phyloP scores from a whole-genome alignment of 176 grass and related monocot species.

The Pontederia paniculata region DNA sequence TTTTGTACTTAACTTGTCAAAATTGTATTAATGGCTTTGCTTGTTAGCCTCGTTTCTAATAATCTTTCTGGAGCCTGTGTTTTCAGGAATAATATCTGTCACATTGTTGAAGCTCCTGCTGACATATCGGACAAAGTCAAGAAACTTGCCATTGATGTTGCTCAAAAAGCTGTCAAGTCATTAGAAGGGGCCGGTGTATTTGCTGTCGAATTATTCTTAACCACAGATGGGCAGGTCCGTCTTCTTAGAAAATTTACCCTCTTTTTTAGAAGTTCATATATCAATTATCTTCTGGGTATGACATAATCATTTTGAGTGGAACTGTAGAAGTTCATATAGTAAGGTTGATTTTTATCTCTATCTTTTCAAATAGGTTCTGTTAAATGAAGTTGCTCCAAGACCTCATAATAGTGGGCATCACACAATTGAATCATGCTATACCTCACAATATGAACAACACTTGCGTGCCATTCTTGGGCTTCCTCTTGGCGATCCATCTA shows the following conservation, averaged over 20 bases:
- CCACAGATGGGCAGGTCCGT: conserved; percentile 70
- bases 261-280: not conserved
- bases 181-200: conserved; percentile 90
- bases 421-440: conserved; percentile 90
- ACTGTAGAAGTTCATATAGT: too few species aligned
- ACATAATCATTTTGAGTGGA: too few species aligned
- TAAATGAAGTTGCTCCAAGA: conserved; percentile 91
- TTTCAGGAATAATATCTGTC: conserved; percentile 83
- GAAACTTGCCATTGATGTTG: conserved; percentile 49
- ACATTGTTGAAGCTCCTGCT: conserved; percentile 86
- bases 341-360: not conserved
- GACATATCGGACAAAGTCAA: conserved; percentile 55
- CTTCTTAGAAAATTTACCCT: not conserved
- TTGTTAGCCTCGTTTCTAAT: not conserved
- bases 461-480: conserved; percentile 86
- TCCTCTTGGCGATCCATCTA: conserved; percentile 84
- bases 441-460: conserved; percentile 94
- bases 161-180: conserved; percentile 59
- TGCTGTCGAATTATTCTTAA: conserved; percentile 93
- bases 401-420: conserved; percentile 98
- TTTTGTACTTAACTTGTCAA: not conserved
- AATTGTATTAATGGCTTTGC: not conserved
- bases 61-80: conserved; percentile 11
- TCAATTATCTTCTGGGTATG: too few species aligned
- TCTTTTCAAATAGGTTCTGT: conserved; percentile 37